A percentile compares a stretch with the other conserved stretches of the same genome.
phyloP scores from a whole-genome alignment of 495 filamentous ascomycete species.

The Daldinia grandis region DNA sequence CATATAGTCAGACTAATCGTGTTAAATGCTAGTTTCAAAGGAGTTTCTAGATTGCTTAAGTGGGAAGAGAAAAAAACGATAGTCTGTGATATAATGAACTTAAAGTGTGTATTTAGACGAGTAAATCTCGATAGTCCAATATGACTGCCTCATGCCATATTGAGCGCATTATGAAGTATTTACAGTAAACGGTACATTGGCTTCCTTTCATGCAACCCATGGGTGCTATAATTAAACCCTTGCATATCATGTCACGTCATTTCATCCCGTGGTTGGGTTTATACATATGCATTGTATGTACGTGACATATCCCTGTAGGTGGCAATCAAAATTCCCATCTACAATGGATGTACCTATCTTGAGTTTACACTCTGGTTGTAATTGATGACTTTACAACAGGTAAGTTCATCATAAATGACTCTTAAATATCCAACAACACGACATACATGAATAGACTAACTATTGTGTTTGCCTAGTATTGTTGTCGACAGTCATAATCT shows the following conservation, averaged over 20 bases:
- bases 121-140: not conserved
- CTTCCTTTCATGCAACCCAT: not conserved
- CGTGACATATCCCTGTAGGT: not conserved
- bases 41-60: not conserved
- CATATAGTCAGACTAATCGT: not conserved
- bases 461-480: no score
- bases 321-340: constrained; percentile 2
- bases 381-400: not conserved
- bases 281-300: constrained; percentile 1
- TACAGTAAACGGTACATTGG: not conserved
- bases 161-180: not conserved
- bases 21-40: not conserved
- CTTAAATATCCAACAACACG: not conserved
- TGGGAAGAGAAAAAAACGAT: not conserved
- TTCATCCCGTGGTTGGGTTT: not conserved
- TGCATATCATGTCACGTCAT: constrained; percentile 7
- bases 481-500: not conserved
- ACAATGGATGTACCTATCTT: no score
- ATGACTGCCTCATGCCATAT: not conserved
- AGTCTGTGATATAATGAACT: not conserved
- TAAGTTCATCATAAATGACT: not conserved
- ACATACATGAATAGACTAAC: no score
- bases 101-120: no score
- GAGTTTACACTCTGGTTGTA: not conserved
- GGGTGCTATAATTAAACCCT: constrained; percentile 4